Conservation (phyloP, 805 yeast genomes). For the Myxozyma melibiosi region DNA sequence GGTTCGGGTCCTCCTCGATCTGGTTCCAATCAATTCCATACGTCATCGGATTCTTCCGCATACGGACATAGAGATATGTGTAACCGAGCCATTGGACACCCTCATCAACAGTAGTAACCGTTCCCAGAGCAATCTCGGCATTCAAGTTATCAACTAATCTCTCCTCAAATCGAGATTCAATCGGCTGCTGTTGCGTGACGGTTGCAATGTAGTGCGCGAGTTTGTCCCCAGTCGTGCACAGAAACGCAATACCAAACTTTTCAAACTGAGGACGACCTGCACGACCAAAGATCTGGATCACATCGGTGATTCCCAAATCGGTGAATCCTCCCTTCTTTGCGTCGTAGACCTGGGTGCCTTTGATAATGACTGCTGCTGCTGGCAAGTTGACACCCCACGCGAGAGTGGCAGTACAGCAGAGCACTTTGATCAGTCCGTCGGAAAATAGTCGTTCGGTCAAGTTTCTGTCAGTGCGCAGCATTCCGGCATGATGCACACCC, state of each 20-base stretch:
- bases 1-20: conserved; percentile 75
- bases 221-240: conserved; percentile 79
- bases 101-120: conserved; percentile 91
- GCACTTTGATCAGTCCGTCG: conserved; percentile 80
- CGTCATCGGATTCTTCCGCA: conserved; percentile 90
- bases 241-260: conserved; percentile 85
- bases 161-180: conserved; percentile 78
- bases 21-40: conserved; percentile 92
- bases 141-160: conserved; percentile 89
- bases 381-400: conserved; percentile 99
- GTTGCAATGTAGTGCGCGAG: conserved; percentile 87
- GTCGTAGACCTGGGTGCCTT: conserved; percentile 96
- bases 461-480: conserved; percentile 88
- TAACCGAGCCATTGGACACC: conserved; percentile 98
- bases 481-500: conserved; percentile 97
- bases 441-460: conserved; percentile 85
- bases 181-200: conserved; percentile 92
- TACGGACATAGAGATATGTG: conserved; percentile 88
- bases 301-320: conserved; percentile 94
- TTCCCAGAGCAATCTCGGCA: conserved; percentile 95
- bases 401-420: conserved; percentile 94
- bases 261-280: conserved; percentile 99
- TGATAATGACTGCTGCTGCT: conserved; percentile 94
- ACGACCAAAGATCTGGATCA: conserved; percentile 96
- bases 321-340: conserved; percentile 92